These are phyloP conservation scores for Ogataea wickerhamii DNA, from an alignment of 805 yeast species.

Conservation along the genomic window DNA sequence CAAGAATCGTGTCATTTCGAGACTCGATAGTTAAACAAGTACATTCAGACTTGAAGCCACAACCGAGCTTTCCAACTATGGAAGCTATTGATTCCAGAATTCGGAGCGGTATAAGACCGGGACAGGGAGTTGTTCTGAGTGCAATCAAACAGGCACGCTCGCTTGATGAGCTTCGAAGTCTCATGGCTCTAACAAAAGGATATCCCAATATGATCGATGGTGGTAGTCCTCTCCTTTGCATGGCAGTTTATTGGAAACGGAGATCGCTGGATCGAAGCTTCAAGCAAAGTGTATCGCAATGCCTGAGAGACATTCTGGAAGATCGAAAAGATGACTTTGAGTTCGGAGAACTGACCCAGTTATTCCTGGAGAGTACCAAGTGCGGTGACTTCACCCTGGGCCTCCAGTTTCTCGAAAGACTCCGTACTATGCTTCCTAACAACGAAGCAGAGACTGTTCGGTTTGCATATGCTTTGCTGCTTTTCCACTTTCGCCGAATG, in stretches of 20 bases:
- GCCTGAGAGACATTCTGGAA: conserved; percentile 5
- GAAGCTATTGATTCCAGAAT: conserved; percentile 23
- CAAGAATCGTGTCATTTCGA: conserved; percentile 2
- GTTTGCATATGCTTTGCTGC: conserved; percentile 13
- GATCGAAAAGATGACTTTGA: not conserved
- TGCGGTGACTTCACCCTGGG: conserved; percentile 9
- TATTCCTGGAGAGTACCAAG: conserved; percentile 12
- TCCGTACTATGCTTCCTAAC: conserved; percentile 11
- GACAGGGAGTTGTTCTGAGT: conserved; percentile 12
- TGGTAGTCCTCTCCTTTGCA: conserved; percentile 13
- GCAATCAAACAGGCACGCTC: conserved; percentile 11
- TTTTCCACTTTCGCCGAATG: conserved; percentile 11
- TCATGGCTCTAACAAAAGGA: conserved; percentile 13
- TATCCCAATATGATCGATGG: conserved; percentile 12
- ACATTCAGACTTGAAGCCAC: conserved; percentile 6
- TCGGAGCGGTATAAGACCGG: conserved; percentile 25
- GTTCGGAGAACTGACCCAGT: conserved; percentile 6
- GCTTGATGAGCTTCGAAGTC: conserved; percentile 14
- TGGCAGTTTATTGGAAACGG: conserved; percentile 23
- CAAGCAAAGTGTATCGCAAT: conserved; percentile 5
- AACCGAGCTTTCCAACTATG: conserved; percentile 12
- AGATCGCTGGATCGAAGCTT: conserved; percentile 11
- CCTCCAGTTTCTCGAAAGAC: conserved; percentile 8
- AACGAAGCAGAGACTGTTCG: conserved; percentile 11
- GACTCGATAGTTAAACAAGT: conserved; percentile 6